Conservation (phyloP, 345 rosid genomes). For the Chamaenerion angustifolium region DNA sequence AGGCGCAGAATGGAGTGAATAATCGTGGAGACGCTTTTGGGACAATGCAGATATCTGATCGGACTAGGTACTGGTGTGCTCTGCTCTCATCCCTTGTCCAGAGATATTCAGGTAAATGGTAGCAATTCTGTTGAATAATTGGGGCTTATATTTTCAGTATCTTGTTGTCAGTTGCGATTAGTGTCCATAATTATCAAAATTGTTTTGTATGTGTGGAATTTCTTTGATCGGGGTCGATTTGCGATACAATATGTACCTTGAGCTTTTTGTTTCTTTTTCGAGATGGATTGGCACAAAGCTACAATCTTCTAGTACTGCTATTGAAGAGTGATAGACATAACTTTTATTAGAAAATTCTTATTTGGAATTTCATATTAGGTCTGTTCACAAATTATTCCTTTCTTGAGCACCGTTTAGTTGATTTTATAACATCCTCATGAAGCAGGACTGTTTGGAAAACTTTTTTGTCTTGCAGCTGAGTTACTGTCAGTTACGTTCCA, state of each 20-base stretch:
- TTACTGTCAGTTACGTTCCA: conserved; percentile 92
- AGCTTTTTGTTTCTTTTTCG: too few relatives aligned
- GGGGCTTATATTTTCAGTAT: neutral
- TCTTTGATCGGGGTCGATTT: too few relatives aligned
- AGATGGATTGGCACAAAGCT: too few relatives aligned
- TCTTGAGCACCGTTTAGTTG: neutral
- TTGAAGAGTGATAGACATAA: too few relatives aligned
- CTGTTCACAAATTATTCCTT: too few relatives aligned
- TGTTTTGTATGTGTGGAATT: too few relatives aligned
- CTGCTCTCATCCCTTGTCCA: conserved; percentile 95
- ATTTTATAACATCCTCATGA: neutral
- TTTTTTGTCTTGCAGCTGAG: conserved; percentile 61
- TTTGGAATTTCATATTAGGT: too few relatives aligned
- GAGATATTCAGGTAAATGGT: conserved; percentile 75
- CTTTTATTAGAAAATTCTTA: too few relatives aligned
- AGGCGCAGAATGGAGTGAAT: conserved; percentile 33
- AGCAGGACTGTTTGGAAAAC: neutral
- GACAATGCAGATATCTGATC: conserved; percentile 67
- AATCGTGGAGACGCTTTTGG: conserved; percentile 39
- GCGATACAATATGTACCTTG: too few relatives aligned
- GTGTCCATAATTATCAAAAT: too few relatives aligned
- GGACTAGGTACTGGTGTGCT: conserved; percentile 95
- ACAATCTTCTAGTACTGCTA: too few relatives aligned
- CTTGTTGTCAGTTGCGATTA: neutral
- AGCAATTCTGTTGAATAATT: neutral